These are phyloP conservation scores for Onygenales sp. DNA, from an alignment of 2,329 filamentous ascomycete genomes.

Conservation along the genomic window DNA sequence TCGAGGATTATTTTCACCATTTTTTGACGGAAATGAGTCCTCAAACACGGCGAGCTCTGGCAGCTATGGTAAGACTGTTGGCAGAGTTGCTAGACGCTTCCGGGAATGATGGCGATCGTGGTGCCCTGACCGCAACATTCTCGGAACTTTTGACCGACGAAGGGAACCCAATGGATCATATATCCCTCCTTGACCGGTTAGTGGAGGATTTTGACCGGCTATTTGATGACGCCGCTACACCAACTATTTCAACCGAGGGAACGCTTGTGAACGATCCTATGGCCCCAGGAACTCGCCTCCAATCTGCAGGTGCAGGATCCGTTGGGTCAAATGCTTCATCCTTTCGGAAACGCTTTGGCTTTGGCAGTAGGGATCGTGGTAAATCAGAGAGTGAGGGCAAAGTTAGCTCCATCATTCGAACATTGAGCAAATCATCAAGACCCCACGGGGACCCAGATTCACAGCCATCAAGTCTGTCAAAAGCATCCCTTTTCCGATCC, in stretches of 20 bases:
- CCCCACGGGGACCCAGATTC: slow-evolving; percentile 50
- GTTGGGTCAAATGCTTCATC: slow-evolving; percentile 68
- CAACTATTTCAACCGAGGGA: slow-evolving; percentile 34
- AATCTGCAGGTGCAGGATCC: slow-evolving; percentile 50
- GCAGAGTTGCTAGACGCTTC: slow-evolving; percentile 83
- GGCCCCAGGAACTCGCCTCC: slow-evolving; percentile 48
- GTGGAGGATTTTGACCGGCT: slow-evolving; percentile 83
- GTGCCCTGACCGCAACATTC: slow-evolving; percentile 79
- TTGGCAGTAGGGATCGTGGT: slow-evolving; percentile 71
- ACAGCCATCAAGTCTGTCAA: slow-evolving; percentile 51
- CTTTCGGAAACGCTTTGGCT: slow-evolving; percentile 71
- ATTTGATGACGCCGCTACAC: slow-evolving; percentile 57
- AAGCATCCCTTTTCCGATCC: slow-evolving; percentile 57
- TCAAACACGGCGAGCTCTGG: slow-evolving; percentile 65
- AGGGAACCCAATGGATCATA: slow-evolving; percentile 68
- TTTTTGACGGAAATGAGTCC: slow-evolving; percentile 45
- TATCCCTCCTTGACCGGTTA: slow-evolving; percentile 77
- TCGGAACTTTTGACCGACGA: slow-evolving; percentile 75
- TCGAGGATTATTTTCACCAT: slow-evolving; percentile 49
- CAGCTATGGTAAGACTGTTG: slow-evolving; percentile 72
- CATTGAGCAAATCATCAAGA: slow-evolving; percentile 67
- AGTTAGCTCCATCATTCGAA: slow-evolving; percentile 72
- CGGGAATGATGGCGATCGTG: slow-evolving; percentile 81
- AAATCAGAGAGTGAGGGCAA: slow-evolving; percentile 60
- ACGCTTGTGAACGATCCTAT: slow-evolving; percentile 46